Conservation (phyloP, 129 eudicot species). For the Saussurea involucrata region DNA sequence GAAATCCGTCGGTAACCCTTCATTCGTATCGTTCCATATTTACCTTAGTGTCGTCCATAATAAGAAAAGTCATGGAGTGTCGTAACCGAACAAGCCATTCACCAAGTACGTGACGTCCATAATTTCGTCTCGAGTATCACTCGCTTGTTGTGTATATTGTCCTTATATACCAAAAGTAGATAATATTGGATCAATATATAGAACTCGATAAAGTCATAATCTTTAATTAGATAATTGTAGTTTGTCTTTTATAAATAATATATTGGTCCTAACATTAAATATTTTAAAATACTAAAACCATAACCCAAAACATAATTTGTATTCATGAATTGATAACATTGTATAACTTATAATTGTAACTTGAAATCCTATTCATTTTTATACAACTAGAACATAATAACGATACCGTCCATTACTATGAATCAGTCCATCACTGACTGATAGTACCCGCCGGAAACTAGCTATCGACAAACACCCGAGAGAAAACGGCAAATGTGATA, state of each 20-base stretch:
- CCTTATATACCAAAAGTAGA: not conserved
- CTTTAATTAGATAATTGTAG: not conserved
- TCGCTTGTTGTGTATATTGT: not conserved
- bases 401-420: not conserved
- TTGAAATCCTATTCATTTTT: not conserved
- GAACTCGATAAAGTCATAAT: not conserved
- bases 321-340: not conserved
- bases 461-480: no score
- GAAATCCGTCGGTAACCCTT: no score
- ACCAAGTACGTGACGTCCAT: no score
- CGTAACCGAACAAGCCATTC: no score
- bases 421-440: not conserved
- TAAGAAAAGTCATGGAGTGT: no score
- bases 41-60: no score
- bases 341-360: not conserved
- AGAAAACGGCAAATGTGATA: no score
- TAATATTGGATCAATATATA: not conserved
- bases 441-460: no score
- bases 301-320: not conserved
- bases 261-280: not conserved
- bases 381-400: not conserved
- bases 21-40: no score
- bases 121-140: no score
- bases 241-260: not conserved
- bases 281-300: not conserved